phyloP scores from a whole-genome alignment of 2,329 filamentous ascomycete genomes.

The Rutstroemia sp. region DNA sequence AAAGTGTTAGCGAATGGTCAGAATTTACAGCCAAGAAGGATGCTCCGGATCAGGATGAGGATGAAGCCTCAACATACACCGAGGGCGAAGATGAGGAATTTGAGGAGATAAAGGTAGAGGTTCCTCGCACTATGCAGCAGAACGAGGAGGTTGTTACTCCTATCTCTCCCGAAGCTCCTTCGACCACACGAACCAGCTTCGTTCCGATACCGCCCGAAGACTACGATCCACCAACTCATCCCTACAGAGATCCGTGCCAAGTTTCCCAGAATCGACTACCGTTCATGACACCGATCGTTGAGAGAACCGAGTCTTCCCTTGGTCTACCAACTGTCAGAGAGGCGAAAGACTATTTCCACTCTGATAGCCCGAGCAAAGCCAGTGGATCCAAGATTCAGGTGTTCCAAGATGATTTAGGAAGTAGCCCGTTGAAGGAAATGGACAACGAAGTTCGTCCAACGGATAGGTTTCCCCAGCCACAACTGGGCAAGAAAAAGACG shows the following conservation, averaged over 20 bases:
- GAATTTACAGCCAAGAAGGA: slow-evolving; percentile 74
- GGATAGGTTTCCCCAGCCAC: slow-evolving; percentile 44
- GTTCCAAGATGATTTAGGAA: slow-evolving; percentile 33
- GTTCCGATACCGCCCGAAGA: slow-evolving; percentile 79
- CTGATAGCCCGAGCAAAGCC: slow-evolving; percentile 60
- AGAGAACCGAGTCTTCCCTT: slow-evolving; percentile 85
- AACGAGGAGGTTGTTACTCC: slow-evolving; percentile 39
- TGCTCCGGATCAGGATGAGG: slow-evolving; percentile 44
- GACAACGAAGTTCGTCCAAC: slow-evolving; percentile 43
- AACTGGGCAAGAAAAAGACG: slow-evolving; percentile 37
- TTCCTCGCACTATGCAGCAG: slow-evolving; percentile 27
- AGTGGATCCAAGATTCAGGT: slow-evolving; percentile 20
- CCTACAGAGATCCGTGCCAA: slow-evolving; percentile 73
- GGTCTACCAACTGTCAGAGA: slow-evolving; percentile 53
- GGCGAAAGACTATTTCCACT: slow-evolving; percentile 50
- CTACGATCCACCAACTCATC: slow-evolving; percentile 70
- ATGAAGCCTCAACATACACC: slow-evolving; percentile 36
- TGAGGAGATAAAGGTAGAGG: slow-evolving; percentile 26
- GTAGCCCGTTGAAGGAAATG: slow-evolving; percentile 67
- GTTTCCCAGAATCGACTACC: slow-evolving; percentile 85
- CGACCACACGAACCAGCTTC: slow-evolving; percentile 51
- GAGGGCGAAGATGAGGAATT: slow-evolving; percentile 30
- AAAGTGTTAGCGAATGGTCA: slow-evolving; percentile 76
- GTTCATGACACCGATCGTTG: slow-evolving; percentile 98
- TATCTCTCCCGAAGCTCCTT: slow-evolving; percentile 31